Percentiles rank a stretch among this genome's conserved stretches.
phyloP scores from a whole-genome alignment of 345 rosid species.

The Brassica napus region Da-Ae NC_063434.1:11487501-11488000 shows the following conservation, averaged over 20 bases:
- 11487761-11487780: background rate
- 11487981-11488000: too few relatives aligned
- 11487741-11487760: slow-evolving; percentile 36
- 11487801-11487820: too few relatives aligned
- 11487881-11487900: too few relatives aligned
- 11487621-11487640: slow-evolving; percentile 57
- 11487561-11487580: slow-evolving; percentile 32
- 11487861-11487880: too few relatives aligned
- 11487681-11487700: slow-evolving; percentile 46
- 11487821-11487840: too few relatives aligned
- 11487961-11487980: too few relatives aligned
- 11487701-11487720: slow-evolving; percentile 58
- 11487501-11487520: slow-evolving; percentile 63
- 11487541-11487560: slow-evolving; percentile 64
- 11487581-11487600: slow-evolving; percentile 43
- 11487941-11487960: too few relatives aligned
- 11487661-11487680: slow-evolving; percentile 57
- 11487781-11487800: background rate
- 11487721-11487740: slow-evolving; percentile 55
- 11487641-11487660: slow-evolving; percentile 44
- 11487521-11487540: slow-evolving; percentile 57
- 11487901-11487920: too few relatives aligned
- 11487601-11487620: slow-evolving; percentile 60
- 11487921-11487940: too few relatives aligned
- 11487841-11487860: too few relatives aligned